Evolutionary conservation across 106 monocot species (phyloP).

Genomic region (Dioscorea alata): DNA sequence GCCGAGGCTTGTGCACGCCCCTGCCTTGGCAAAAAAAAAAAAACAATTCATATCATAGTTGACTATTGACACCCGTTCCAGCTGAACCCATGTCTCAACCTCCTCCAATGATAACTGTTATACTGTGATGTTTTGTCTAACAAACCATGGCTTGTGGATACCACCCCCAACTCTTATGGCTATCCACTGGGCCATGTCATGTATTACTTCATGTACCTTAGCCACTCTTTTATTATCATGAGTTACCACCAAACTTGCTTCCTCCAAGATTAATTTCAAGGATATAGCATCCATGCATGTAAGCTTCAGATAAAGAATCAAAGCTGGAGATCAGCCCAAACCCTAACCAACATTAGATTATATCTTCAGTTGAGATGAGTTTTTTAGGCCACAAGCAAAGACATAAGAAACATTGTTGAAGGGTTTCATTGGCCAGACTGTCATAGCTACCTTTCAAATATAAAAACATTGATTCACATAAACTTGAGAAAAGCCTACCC

Average conservation of each 20-base stretch:
- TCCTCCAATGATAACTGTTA: neutral
- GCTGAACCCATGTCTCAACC: neutral
- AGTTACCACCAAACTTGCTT: constrained; percentile 7
- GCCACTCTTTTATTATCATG: neutral
- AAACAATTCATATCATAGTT: neutral
- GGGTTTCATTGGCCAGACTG: neutral
- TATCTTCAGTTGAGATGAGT: neutral
- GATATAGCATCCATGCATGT: neutral
- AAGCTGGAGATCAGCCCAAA: constrained; percentile 3
- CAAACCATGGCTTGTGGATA: neutral
- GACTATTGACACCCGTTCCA: neutral
- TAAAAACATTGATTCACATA: neutral
- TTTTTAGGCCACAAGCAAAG: constrained; percentile 24
- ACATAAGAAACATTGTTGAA: constrained; percentile 21
- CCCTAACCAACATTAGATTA: constrained; percentile 22
- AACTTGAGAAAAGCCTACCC: neutral
- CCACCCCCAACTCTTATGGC: neutral
- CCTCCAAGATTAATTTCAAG: neutral
- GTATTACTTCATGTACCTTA: constrained; percentile 10
- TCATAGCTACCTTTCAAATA: constrained; percentile 20
- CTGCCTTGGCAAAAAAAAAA: too few species aligned
- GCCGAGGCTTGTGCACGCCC: too few species aligned
- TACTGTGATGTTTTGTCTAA: neutral
- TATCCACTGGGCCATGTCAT: constrained; percentile 14
- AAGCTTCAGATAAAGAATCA: neutral